Evolutionary conservation across 345 rosid species (phyloP).

Genomic region (Eucalyptus pumila): DNA sequence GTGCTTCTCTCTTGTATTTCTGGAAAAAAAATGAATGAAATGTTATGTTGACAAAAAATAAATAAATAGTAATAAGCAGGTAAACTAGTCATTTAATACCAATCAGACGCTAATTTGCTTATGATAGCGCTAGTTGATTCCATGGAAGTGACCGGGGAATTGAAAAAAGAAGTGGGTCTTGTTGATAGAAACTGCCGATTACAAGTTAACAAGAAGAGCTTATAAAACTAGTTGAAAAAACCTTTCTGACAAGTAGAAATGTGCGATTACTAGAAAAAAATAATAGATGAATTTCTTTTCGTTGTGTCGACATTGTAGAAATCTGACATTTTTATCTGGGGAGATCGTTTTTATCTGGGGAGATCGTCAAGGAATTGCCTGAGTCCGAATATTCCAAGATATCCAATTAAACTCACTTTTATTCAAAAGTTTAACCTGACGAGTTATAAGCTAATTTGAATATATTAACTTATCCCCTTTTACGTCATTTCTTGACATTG

Average conservation of each 20-base stretch:
- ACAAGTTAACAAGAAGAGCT: neutral
- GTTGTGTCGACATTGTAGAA: neutral
- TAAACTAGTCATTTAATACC: neutral
- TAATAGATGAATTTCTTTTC: neutral
- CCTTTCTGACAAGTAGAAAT: neutral
- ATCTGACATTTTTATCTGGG: neutral
- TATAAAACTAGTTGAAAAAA: neutral
- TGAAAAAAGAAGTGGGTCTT: neutral
- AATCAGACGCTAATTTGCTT: neutral
- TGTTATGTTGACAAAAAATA: too few relatives aligned
- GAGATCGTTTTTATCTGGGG: neutral
- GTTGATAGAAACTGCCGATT: neutral
- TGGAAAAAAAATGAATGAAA: too few relatives aligned
- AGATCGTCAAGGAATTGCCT: neutral
- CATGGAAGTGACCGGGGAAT: neutral
- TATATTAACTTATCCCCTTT: neutral
- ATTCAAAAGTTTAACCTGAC: fast-evolving
- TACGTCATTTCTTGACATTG: neutral
- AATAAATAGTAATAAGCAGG: neutral
- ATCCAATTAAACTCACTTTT: neutral
- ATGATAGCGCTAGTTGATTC: neutral
- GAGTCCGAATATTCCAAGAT: neutral
- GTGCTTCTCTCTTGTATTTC: too few relatives aligned
- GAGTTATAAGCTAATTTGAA: neutral
- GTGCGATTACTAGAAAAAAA: neutral